Conservation (phyloP, 2,329 filamentous ascomycete species). For the Emergomyces africanus region DNA sequence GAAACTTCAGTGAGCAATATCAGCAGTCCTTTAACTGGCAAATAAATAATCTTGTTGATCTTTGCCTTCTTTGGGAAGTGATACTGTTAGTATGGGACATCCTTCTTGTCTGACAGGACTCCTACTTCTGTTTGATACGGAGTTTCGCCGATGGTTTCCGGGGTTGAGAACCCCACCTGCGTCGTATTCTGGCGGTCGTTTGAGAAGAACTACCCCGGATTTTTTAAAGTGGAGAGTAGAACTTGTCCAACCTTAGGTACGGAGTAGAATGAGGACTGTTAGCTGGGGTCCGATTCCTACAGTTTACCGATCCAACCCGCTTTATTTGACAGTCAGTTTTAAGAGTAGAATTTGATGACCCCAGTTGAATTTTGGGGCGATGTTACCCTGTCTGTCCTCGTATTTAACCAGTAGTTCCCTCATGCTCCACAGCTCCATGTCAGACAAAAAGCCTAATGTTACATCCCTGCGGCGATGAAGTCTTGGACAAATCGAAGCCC, state of each 20-base stretch:
- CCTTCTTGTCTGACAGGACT: no score
- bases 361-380: not conserved
- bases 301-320: not conserved
- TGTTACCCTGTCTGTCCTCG: not conserved
- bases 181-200: no score
- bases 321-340: not conserved
- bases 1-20: not conserved
- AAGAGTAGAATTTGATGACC: not conserved
- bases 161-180: not conserved
- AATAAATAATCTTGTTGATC: no score
- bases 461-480: not conserved
- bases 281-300: not conserved
- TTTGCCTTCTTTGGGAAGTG: no score
- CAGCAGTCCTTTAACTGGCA: not conserved
- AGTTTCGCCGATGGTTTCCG: not conserved
- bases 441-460: not conserved
- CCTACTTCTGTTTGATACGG: not conserved
- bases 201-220: not conserved
- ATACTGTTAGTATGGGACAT: no score
- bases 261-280: not conserved
- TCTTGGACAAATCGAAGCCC: not conserved
- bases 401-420: not conserved
- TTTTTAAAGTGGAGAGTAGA: not conserved
- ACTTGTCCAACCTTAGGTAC: not conserved
- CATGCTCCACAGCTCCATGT: not conserved